These are phyloP conservation scores for Carex cristatella DNA, from an alignment of 176 grass and related monocot species.

Conservation along the genomic window DNA sequence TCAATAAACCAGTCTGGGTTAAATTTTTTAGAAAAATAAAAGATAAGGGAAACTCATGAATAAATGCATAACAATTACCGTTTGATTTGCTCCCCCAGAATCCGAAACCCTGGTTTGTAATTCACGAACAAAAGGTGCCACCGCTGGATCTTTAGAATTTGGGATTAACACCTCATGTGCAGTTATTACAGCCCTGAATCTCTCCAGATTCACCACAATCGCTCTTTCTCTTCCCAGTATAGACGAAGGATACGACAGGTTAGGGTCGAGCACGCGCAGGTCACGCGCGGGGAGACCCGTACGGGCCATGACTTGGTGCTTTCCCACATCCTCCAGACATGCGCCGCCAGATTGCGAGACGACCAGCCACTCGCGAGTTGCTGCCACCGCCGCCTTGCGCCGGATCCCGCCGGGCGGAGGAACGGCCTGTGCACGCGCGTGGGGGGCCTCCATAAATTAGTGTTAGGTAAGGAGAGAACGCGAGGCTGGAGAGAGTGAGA, in stretches of 20 bases:
- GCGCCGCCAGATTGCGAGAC: constrained; percentile 48
- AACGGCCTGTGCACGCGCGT: constrained; percentile 3
- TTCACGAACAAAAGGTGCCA: constrained; percentile 51
- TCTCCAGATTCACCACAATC: constrained; percentile 77
- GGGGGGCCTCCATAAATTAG: constrained; percentile 19
- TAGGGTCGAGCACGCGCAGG: constrained; percentile 63
- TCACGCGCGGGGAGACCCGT: constrained; percentile 79
- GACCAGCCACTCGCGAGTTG: constrained; percentile 71
- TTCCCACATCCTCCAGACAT: constrained; percentile 40
- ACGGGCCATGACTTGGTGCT: constrained; percentile 73
- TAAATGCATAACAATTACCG: neutral
- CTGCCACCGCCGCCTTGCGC: constrained; percentile 47
- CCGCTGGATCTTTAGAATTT: constrained; percentile 34
- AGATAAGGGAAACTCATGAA: neutral
- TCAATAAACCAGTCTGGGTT: neutral
- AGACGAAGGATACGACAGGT: constrained; percentile 77
- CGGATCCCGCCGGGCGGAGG: constrained; percentile 20
- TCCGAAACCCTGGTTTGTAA: constrained; percentile 50
- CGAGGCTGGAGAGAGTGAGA: too few species aligned
- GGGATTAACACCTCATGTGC: constrained; percentile 68
- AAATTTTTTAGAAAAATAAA: neutral
- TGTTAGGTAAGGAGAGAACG: neutral
- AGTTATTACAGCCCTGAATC: constrained; percentile 71
- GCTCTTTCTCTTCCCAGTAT: constrained; percentile 79
- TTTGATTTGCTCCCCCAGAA: constrained; percentile 26